These are phyloP conservation scores for Casaregolazyma lundiana DNA, from an alignment of 1,139 yeast species.

Conservation along the genomic window DNA sequence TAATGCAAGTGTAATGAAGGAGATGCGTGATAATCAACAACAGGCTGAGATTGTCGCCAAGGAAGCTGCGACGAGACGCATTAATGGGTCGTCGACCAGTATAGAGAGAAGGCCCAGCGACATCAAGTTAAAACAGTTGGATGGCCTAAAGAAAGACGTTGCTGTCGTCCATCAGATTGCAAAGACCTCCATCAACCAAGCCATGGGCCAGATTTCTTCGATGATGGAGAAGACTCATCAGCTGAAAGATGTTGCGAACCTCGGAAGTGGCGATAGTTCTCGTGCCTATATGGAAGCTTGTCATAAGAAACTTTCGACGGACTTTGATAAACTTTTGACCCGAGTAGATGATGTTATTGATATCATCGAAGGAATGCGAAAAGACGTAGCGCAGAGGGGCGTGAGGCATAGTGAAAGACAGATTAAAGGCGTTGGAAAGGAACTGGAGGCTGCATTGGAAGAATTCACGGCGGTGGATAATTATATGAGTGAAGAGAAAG, in stretches of 20 bases:
- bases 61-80: background rate
- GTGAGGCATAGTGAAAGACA: slow-evolving; percentile 78
- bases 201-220: slow-evolving; percentile 43
- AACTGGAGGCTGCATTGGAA: slow-evolving; percentile 53
- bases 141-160: slow-evolving; percentile 49
- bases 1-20: slow-evolving; percentile 21
- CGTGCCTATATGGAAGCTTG: slow-evolving; percentile 75
- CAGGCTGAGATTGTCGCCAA: background rate
- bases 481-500: slow-evolving; percentile 65
- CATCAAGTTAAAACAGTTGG: slow-evolving; percentile 19
- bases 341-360: slow-evolving; percentile 91
- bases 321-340: slow-evolving; percentile 69
- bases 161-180: slow-evolving; percentile 61
- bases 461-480: slow-evolving; percentile 52
- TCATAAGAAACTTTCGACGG: slow-evolving; percentile 66
- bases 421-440: slow-evolving; percentile 59
- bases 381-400: slow-evolving; percentile 91
- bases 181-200: slow-evolving; percentile 39
- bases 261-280: slow-evolving; percentile 44
- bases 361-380: slow-evolving; percentile 78
- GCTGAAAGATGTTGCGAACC: slow-evolving; percentile 38
- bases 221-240: slow-evolving; percentile 47
- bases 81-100: background rate
- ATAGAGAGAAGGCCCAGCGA: background rate
- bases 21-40: slow-evolving; percentile 12